phyloP scores from a whole-genome alignment of 2,329 filamentous ascomycete species.

The Fonsecaea multimorphosa region DNA sequence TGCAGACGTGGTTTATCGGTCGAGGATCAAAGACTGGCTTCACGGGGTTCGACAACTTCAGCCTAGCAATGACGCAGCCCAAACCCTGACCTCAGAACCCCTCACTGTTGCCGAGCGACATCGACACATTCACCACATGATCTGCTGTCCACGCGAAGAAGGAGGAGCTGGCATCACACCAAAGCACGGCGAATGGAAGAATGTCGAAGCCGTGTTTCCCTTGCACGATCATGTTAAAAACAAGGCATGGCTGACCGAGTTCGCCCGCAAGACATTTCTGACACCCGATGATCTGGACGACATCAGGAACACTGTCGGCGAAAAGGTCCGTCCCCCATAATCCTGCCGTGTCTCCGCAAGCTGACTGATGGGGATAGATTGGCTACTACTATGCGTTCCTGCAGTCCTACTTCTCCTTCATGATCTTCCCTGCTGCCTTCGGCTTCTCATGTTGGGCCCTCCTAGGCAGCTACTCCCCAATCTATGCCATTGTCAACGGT shows the following conservation, averaged over 20 bases:
- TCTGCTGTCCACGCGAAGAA: constrained; percentile 73
- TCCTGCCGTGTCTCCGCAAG: not conserved
- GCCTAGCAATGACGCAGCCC: constrained; percentile 73
- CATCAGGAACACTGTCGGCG: constrained; percentile 78
- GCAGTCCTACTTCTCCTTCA: constrained; percentile 85
- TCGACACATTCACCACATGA: constrained; percentile 83
- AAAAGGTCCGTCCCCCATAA: constrained; percentile 57
- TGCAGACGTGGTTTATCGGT: constrained; percentile 80
- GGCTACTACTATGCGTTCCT: constrained; percentile 96
- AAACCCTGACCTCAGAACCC: constrained; percentile 73
- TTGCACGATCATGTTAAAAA: constrained; percentile 80
- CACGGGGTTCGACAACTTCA: constrained; percentile 81
- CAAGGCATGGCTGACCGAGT: constrained; percentile 73
- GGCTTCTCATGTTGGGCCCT: constrained; percentile 79
- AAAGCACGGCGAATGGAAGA: constrained; percentile 71
- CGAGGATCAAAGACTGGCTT: constrained; percentile 91
- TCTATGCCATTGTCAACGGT: constrained; percentile 78
- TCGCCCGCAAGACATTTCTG: constrained; percentile 74
- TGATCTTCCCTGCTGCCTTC: constrained; percentile 79
- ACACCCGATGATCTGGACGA: constrained; percentile 71
- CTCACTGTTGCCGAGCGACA: constrained; percentile 87
- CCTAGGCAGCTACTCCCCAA: constrained; percentile 80
- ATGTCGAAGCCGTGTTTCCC: constrained; percentile 76
- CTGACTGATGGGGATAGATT: constrained; percentile 56
- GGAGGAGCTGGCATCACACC: constrained; percentile 81